Evolutionary conservation across 129 eudicot species (phyloP).

Genomic region (Helianthus tuberosus): DNA sequence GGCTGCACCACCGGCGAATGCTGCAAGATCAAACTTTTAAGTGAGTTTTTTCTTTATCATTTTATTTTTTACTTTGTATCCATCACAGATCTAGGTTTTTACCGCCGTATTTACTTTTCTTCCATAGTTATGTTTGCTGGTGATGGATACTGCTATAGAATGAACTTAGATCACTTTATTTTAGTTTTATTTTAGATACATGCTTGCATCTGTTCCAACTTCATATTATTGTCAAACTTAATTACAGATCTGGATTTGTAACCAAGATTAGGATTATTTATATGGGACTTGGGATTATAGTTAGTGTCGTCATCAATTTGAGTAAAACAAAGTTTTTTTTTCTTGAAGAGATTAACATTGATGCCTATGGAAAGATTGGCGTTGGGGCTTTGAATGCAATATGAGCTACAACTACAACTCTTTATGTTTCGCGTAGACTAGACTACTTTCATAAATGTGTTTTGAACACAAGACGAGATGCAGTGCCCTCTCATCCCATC

Average conservation of each 20-base stretch:
- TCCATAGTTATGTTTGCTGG: not conserved
- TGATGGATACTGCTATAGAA: not conserved
- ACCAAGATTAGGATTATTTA: not conserved
- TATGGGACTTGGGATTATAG: not conserved
- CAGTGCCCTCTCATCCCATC: too few species aligned
- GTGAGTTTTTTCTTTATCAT: not conserved
- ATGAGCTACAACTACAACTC: not conserved
- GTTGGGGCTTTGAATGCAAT: not conserved
- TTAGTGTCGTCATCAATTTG: not conserved
- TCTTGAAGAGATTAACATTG: not conserved
- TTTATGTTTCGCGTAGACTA: not conserved
- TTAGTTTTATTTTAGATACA: not conserved
- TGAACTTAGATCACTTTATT: not conserved
- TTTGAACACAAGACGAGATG: not conserved
- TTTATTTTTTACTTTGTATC: not conserved
- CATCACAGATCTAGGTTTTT: not conserved
- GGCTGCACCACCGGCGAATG: not conserved
- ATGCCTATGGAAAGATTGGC: not conserved
- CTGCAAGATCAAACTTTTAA: not conserved
- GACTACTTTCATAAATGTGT: slow-evolving; percentile 1
- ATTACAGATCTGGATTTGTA: not conserved
- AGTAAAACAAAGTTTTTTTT: not conserved
- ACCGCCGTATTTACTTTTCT: not conserved
- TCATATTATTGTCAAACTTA: not conserved
- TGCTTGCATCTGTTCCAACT: not conserved